These are phyloP conservation scores for Hevea brasiliensis DNA, from an alignment of 345 rosid species.

Conservation along the genomic window DNA sequence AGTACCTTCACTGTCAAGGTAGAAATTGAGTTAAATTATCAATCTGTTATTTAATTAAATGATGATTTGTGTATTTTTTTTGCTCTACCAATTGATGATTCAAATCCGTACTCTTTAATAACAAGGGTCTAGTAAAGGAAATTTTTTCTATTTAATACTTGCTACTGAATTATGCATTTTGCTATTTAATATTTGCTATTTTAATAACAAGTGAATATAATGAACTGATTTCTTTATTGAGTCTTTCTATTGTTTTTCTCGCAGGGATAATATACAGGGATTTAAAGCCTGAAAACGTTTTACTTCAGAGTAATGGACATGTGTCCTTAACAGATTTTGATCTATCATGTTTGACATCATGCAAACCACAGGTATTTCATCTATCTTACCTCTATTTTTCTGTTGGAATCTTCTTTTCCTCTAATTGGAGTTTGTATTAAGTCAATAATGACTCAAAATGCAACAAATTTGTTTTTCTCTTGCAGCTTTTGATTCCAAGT, in stretches of 20 bases:
- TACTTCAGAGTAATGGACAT: slow-evolving; percentile 76
- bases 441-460: slow-evolving; percentile 7
- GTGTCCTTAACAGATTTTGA: slow-evolving; percentile 86
- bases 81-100: background rate
- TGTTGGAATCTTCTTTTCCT: background rate
- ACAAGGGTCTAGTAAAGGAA: background rate
- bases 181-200: no score
- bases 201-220: no score
- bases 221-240: no score
- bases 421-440: background rate
- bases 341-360: slow-evolving; percentile 88
- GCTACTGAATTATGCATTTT: background rate
- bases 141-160: background rate
- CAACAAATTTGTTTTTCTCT: slow-evolving; percentile 3
- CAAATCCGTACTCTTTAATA: background rate
- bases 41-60: background rate
- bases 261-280: slow-evolving; percentile 91
- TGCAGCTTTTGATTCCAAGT: slow-evolving; percentile 68
- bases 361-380: slow-evolving; percentile 76
- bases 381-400: background rate
- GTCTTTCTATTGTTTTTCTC: slow-evolving; percentile 8
- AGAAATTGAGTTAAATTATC: slow-evolving; percentile 10
- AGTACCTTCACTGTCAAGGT: slow-evolving; percentile 98
- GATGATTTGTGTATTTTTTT: background rate
- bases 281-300: slow-evolving; percentile 84